Conservation (phyloP, 441 rosid species). For the Melastoma candidum region DNA sequence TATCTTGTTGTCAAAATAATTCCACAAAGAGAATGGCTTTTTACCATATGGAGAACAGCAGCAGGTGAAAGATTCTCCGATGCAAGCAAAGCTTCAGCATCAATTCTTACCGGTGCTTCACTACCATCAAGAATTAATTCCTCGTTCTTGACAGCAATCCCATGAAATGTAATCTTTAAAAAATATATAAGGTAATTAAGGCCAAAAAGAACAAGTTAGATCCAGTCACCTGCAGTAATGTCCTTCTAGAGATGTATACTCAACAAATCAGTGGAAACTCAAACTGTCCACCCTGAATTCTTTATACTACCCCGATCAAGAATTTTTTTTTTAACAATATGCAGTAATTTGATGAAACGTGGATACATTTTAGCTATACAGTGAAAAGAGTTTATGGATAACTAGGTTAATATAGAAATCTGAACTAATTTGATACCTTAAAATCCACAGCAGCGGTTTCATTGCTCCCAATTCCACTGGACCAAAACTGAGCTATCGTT, state of each 20-base stretch:
- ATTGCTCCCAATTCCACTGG: conserved; percentile 95
- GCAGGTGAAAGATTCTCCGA: conserved; percentile 68
- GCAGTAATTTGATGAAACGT: too few species aligned
- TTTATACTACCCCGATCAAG: too few species aligned
- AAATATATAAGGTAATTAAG: conserved; percentile 7
- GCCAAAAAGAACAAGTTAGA: conserved; percentile 5
- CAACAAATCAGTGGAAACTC: too few species aligned
- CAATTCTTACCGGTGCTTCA: conserved; percentile 86
- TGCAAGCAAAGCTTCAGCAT: conserved; percentile 67
- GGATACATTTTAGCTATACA: too few species aligned
- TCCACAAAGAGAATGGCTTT: neutral
- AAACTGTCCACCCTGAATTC: too few species aligned
- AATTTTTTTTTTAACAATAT: too few species aligned
- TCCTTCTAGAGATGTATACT: too few species aligned
- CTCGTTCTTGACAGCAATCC: conserved; percentile 64
- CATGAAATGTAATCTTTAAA: conserved; percentile 68
- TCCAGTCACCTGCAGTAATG: too few species aligned
- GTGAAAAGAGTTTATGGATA: too few species aligned
- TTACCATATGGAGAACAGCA: conserved; percentile 78
- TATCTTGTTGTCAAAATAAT: too few species aligned
- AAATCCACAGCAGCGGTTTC: conserved; percentile 76
- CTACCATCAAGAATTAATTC: conserved; percentile 91
- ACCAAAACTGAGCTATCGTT: conserved; percentile 95
- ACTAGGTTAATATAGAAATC: too few species aligned
- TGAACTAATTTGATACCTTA: conserved; percentile 47